Conservation (phyloP, 495 filamentous ascomycete genomes). For the Cercophora sp. region DNA sequence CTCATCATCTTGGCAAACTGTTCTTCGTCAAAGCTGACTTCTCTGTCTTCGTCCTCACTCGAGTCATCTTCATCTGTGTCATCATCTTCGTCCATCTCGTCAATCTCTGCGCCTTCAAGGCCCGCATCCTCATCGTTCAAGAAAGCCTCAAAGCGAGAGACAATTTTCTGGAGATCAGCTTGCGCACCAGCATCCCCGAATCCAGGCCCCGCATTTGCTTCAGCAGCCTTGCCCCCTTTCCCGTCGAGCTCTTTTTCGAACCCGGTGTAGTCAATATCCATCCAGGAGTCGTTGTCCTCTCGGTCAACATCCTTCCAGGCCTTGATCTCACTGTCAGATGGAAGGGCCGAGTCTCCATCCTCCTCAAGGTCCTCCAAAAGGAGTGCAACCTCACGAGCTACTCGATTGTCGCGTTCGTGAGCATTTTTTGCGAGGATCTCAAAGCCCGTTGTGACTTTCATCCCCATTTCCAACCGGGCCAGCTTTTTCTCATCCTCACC, state of each 20-base stretch:
- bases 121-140: conserved; percentile 81
- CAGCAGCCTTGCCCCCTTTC: conserved; percentile 1
- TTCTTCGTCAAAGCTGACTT: conserved; percentile 76
- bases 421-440: conserved; percentile 77
- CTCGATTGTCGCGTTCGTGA: conserved; percentile 59
- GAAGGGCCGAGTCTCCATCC: conserved; percentile 55
- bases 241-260: conserved; percentile 72
- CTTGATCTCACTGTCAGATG: conserved; percentile 67
- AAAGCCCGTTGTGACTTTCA: conserved; percentile 86
- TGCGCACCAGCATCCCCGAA: conserved; percentile 81
- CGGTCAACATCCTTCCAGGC: conserved; percentile 56
- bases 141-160: conserved; percentile 88
- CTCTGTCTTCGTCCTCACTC: conserved; percentile 62
- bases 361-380: conserved; percentile 67
- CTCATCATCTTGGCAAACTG: conserved; percentile 85
- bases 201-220: conserved; percentile 18
- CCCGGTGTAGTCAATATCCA: conserved; percentile 86
- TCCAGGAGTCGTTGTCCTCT: conserved; percentile 85
- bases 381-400: conserved; percentile 68
- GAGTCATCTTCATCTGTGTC: conserved; percentile 54
- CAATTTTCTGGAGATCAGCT: conserved; percentile 82
- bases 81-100: conserved; percentile 69
- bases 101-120: conserved; percentile 70
- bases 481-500: conserved; percentile 32
- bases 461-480: conserved; percentile 64